Conservation (phyloP, 495 filamentous ascomycete species). For the Parmelia sp. region DNA sequence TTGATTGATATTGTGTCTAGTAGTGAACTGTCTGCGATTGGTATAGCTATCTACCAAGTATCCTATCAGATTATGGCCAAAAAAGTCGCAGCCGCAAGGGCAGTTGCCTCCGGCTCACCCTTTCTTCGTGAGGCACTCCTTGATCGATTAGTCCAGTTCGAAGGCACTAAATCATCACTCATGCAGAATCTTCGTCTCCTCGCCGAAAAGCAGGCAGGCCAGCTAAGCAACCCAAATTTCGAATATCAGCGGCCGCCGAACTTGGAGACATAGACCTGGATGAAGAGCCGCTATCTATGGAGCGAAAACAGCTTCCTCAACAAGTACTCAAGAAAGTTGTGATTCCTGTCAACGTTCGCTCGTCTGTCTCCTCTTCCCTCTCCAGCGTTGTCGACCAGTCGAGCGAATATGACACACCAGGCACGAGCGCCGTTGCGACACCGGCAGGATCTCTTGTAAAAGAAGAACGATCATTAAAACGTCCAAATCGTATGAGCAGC, state of each 20-base stretch:
- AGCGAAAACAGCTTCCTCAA: neutral
- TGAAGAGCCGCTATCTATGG: constrained; percentile 1
- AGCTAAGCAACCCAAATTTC: neutral
- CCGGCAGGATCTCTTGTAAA: constrained; percentile 41
- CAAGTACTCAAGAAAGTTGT: constrained; percentile 36
- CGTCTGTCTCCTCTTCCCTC: constrained; percentile 32
- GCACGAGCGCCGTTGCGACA: constrained; percentile 63
- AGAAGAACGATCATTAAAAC: constrained; percentile 22
- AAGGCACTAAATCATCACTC: too few species aligned
- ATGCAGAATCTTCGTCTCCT: neutral
- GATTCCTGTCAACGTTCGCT: constrained; percentile 35
- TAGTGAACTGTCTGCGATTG: neutral
- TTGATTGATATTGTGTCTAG: neutral
- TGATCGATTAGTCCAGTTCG: neutral
- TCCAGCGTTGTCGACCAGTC: constrained; percentile 40
- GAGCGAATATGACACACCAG: constrained; percentile 65
- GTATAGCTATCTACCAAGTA: too few species aligned
- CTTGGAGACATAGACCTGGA: constrained; percentile 8
- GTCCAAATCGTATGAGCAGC: constrained; percentile 37
- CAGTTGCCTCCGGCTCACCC: neutral
- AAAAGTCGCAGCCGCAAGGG: constrained; percentile 6
- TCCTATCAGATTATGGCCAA: neutral
- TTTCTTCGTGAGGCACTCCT: constrained; percentile 3
- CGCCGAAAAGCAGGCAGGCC: constrained; percentile 10
- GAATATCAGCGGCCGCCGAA: neutral